These are phyloP conservation scores for Colletotrichum shisoi DNA, from an alignment of 2,329 filamentous ascomycete species.

Conservation along the genomic window DNA sequence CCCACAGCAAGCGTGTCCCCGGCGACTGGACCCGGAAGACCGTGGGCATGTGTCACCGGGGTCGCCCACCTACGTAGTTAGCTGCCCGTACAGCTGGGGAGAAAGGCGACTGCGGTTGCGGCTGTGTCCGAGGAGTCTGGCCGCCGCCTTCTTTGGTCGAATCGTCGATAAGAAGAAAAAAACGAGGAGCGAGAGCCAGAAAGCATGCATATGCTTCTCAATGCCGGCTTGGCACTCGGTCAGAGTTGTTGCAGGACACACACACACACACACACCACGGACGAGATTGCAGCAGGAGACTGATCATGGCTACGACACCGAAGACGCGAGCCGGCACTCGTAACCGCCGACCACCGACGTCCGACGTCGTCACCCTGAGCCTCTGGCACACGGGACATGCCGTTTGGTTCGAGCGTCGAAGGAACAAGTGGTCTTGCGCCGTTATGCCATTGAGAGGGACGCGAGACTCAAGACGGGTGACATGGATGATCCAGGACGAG, in stretches of 20 bases:
- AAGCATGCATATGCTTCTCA: neutral
- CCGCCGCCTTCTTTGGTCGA: neutral
- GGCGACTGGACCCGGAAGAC: conserved; percentile 4
- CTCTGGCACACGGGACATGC: conserved; percentile 26
- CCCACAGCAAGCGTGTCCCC: neutral
- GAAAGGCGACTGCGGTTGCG: neutral
- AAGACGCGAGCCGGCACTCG: conserved; percentile 28
- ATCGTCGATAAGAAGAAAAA: neutral
- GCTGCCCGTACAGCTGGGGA: neutral
- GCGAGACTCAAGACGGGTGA: neutral
- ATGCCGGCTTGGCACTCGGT: conserved; percentile 17
- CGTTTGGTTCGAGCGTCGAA: conserved; percentile 9
- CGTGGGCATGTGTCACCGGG: neutral
- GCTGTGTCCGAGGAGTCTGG: conserved; percentile 4
- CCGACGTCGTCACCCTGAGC: neutral
- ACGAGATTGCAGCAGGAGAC: neutral
- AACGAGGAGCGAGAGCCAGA: too few relatives aligned
- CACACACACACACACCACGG: neutral
- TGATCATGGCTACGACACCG: neutral
- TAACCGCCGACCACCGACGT: conserved; percentile 31
- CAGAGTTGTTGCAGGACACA: neutral
- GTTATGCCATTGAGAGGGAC: conserved; percentile 11
- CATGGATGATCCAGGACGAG: conserved; percentile 10
- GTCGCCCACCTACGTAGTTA: conserved; percentile 1
- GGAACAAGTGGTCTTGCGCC: conserved; percentile 20